phyloP scores from a whole-genome alignment of 192 early-diverging fungal genomes.

The Glomus cerebriforme region DNA sequence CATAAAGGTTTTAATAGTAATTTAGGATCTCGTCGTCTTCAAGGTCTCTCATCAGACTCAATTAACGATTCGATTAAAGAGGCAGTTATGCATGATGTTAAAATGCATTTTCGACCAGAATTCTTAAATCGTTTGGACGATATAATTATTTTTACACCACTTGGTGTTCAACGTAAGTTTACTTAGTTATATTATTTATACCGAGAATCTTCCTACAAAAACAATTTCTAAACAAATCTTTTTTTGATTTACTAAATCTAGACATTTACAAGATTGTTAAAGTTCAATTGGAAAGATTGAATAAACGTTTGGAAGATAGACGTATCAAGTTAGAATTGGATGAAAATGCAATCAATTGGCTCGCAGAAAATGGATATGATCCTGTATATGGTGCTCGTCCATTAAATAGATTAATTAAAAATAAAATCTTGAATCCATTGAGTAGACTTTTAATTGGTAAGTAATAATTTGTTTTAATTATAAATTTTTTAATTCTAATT shows the following conservation, averaged over 20 bases:
- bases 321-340: conserved; percentile 74
- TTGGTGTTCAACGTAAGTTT: conserved; percentile 43
- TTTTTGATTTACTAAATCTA: background rate
- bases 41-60: conserved; percentile 22
- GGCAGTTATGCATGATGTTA: conserved; percentile 82
- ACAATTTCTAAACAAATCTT: background rate
- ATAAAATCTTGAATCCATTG: conserved; percentile 57
- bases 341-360: conserved; percentile 69
- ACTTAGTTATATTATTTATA: background rate
- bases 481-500: background rate
- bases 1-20: conserved; percentile 27
- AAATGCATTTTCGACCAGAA: conserved; percentile 84
- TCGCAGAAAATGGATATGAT: conserved; percentile 83
- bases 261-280: conserved; percentile 74
- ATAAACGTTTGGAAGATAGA: conserved; percentile 72
- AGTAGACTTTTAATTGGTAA: conserved; percentile 28
- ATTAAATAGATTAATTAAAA: conserved; percentile 85
- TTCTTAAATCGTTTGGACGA: conserved; percentile 97
- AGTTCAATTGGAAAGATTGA: conserved; percentile 67
- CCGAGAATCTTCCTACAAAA: too few relatives aligned
- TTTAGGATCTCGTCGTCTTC: conserved; percentile 24
- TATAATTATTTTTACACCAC: conserved; percentile 83
- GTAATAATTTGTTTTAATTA: background rate
- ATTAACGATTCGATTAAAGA: conserved; percentile 45
- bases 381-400: conserved; percentile 95